These are phyloP conservation scores for Leptosphaerulina australis DNA, from an alignment of 2,329 filamentous ascomycete genomes.

Conservation along the genomic window DNA sequence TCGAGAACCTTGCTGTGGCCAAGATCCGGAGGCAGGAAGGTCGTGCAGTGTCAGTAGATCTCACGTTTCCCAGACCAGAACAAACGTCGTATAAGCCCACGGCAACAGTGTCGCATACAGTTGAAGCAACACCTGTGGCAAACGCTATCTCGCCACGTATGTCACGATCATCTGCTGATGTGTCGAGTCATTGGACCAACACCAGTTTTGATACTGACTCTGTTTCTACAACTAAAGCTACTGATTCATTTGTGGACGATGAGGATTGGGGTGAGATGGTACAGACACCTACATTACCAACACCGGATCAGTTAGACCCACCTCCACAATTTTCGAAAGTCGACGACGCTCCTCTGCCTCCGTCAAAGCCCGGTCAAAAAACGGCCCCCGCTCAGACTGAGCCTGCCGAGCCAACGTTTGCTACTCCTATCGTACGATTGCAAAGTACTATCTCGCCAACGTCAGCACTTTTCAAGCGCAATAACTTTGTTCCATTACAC, in stretches of 20 bases:
- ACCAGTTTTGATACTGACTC: conserved; percentile 22
- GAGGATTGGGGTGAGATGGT: conserved; percentile 52
- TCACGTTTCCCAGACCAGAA: conserved; percentile 19
- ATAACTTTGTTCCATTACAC: conserved; percentile 35
- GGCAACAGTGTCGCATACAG: conserved; percentile 11
- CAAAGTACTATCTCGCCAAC: conserved; percentile 43
- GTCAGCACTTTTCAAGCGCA: conserved; percentile 39
- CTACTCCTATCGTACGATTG: conserved; percentile 42
- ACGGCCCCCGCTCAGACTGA: conserved; percentile 17
- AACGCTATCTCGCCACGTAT: conserved; percentile 18
- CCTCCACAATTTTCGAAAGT: conserved; percentile 18
- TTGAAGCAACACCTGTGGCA: conserved; percentile 27
- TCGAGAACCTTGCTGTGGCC: conserved; percentile 22
- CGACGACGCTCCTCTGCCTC: conserved; percentile 16
- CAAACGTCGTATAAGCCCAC: conserved; percentile 25
- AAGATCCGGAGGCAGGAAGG: conserved; percentile 28
- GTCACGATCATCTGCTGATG: conserved; percentile 6
- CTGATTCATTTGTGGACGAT: conserved; percentile 29
- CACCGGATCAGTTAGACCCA: conserved; percentile 21
- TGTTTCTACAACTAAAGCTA: conserved; percentile 6
- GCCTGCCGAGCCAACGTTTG: conserved; percentile 30
- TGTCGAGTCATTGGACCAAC: conserved; percentile 25
- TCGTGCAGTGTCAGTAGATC: conserved; percentile 30
- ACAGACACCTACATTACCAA: conserved; percentile 41
- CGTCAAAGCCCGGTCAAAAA: conserved; percentile 21